Evolutionary conservation across 2,329 filamentous ascomycete genomes (phyloP), one percentile per base, ranked within the genome.

Genomic region (Emergomyces orientalis): DNA sequence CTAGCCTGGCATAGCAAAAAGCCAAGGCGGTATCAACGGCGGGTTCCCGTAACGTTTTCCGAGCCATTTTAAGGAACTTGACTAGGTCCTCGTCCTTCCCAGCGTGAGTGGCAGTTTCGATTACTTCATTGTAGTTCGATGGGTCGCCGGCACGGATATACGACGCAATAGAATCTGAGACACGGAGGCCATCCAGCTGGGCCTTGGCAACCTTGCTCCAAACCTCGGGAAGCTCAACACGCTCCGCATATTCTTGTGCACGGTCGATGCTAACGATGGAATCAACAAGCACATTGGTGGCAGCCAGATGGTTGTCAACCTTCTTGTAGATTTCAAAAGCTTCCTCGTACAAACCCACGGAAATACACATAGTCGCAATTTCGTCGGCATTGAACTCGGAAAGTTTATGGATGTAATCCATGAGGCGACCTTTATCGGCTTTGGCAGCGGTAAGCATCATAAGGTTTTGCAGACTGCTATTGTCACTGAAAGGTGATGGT

Each of bases 251-350:
- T 51, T 91, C 90, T 73, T 96, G 92, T 4, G 94, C 94, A 66
- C 94, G 89, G 75, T 99, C 95, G 70, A 99, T 97, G 82, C 91
- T 97, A 72, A 99, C 93, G 70, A 99, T 87, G 72, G 99, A 88
- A 72, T 99, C 94, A 32, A 99, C 90, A 5, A 99, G 86, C 37
- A 99, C 94, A 67, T 93, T 89, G 69, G 90, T 89, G 37, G 95
- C 94, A 59, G 89, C 88, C 62, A 84, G 81, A 76, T 96, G 91
- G 77, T 96, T 91, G 73, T 88, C 87, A 68, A 92, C 89, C 84
- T 99, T 99, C 86, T 97, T 97, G 84, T 91, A 96, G 69, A 99
- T 94, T 78, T 97, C 91, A 69, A 99, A 97, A 1, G 94, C 94
- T 77, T 99, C 95, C 76, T 99, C 95, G 71, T 90, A 90, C 69